Evolutionary conservation across 176 grass and related monocot genomes (phyloP).

Genomic region (Pontederia crassipes): DNA sequence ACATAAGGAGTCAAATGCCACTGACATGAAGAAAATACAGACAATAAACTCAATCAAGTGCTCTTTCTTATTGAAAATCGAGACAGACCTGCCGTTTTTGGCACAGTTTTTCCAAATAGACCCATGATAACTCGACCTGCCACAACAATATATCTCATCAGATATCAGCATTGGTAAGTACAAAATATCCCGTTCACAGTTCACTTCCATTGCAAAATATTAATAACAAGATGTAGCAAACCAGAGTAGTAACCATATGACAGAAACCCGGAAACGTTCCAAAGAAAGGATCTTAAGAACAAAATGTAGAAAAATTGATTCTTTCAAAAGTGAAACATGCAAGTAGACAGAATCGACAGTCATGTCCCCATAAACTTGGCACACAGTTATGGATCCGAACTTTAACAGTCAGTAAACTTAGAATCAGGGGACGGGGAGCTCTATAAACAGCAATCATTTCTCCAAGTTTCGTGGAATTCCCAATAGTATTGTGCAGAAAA

Average conservation of each 20-base stretch:
- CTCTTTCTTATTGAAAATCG: background rate
- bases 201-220: background rate
- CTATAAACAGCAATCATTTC: background rate
- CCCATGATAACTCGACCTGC: conserved; percentile 95
- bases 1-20: background rate
- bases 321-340: too few species aligned
- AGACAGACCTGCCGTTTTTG: conserved; percentile 79
- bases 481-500: background rate
- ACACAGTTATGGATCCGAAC: too few species aligned
- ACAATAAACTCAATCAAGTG: background rate
- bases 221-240: background rate
- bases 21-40: conserved; percentile 3
- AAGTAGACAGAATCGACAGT: too few species aligned
- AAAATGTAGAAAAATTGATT: too few species aligned
- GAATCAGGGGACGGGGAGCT: too few species aligned
- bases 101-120: conserved; percentile 87
- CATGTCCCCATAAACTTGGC: too few species aligned
- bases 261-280: too few species aligned
- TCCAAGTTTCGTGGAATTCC: background rate
- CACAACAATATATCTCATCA: conserved; percentile 16
- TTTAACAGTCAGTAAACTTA: too few species aligned
- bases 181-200: background rate
- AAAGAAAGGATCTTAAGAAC: too few species aligned
- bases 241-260: too few species aligned
- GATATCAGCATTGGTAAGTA: conserved; percentile 2